These are phyloP conservation scores for Mucor circinelloides DNA, from an alignment of 371 early-diverging fungal genomes.

Conservation along the genomic window DNA sequence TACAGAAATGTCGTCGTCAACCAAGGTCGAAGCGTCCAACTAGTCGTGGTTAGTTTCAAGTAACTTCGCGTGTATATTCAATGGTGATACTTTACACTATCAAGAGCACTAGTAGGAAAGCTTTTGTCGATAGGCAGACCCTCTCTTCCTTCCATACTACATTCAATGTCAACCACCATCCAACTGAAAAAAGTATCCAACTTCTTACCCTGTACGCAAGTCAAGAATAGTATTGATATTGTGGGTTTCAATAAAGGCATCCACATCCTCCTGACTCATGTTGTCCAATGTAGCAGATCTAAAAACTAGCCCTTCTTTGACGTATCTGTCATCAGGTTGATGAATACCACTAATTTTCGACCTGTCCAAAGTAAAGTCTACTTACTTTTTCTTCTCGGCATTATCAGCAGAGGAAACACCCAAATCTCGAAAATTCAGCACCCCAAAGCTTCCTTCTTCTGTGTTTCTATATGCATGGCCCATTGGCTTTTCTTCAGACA, in stretches of 20 bases:
- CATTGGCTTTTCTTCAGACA: slow-evolving; percentile 3
- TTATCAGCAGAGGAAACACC: slow-evolving; percentile 29
- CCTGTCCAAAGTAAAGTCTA: not conserved
- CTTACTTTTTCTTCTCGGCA: slow-evolving; percentile 24
- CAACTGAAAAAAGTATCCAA: not conserved
- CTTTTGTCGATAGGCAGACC: slow-evolving; percentile 38
- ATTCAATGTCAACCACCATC: not conserved
- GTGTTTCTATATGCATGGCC: slow-evolving; percentile 16
- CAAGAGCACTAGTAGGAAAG: slow-evolving; percentile 30
- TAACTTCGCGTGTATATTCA: not conserved
- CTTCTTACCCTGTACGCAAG: slow-evolving; percentile 26
- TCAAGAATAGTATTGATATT: slow-evolving; percentile 34
- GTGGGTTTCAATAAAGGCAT: slow-evolving; percentile 23
- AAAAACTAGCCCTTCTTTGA: slow-evolving; percentile 31
- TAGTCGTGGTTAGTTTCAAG: not conserved
- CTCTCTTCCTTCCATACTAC: slow-evolving; percentile 24
- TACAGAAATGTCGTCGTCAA: not conserved
- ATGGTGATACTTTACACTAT: slow-evolving; percentile 12
- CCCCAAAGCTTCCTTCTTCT: slow-evolving; percentile 27
- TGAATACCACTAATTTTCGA: not conserved
- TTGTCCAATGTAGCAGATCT: slow-evolving; percentile 35
- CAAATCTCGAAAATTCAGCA: slow-evolving; percentile 36
- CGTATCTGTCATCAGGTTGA: slow-evolving; percentile 14
- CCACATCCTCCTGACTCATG: slow-evolving; percentile 29
- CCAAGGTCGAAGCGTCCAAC: not conserved